These are phyloP conservation scores for Salix brachista DNA, from an alignment of 345 rosid genomes.

Conservation along the genomic window DNA sequence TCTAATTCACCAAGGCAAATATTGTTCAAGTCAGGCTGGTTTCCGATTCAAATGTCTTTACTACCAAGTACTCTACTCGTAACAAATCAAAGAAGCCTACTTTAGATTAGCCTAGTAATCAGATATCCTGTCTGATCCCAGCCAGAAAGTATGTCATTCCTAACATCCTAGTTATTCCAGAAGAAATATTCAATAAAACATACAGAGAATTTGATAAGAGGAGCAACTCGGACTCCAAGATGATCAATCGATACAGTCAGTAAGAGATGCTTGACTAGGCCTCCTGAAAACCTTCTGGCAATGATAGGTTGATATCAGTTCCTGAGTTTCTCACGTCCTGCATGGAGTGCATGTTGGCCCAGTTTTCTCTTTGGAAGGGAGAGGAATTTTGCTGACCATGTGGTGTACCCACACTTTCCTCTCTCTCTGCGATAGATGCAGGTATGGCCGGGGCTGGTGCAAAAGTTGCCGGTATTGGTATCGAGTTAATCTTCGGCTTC, in stretches of 20 bases:
- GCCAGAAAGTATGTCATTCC: neutral
- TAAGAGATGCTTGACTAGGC: conserved; percentile 7
- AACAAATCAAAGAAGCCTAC: neutral
- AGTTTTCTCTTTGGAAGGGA: conserved; percentile 44
- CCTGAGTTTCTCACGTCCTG: conserved; percentile 43
- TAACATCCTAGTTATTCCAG: conserved; percentile 9
- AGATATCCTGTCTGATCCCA: neutral
- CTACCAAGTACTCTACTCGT: neutral
- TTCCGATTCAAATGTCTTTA: neutral
- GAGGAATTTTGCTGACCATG: conserved; percentile 24
- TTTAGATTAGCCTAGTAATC: conserved; percentile 5
- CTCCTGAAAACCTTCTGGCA: conserved; percentile 33
- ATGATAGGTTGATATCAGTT: conserved; percentile 54
- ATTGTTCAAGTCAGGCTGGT: too few species aligned
- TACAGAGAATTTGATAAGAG: conserved; percentile 4
- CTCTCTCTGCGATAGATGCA: conserved; percentile 37
- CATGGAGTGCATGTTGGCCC: conserved; percentile 46
- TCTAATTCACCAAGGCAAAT: neutral
- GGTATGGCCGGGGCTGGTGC: conserved; percentile 26
- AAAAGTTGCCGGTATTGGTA: conserved; percentile 32
- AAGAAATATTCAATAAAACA: conserved; percentile 7
- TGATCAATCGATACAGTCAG: conserved; percentile 22
- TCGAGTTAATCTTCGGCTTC: conserved; percentile 43
- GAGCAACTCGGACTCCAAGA: neutral
- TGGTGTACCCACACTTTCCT: conserved; percentile 10